These are phyloP conservation scores for Hanseniaspora pseudoguilliermondii DNA, from an alignment of 805 yeast species.

Conservation along the genomic window DNA sequence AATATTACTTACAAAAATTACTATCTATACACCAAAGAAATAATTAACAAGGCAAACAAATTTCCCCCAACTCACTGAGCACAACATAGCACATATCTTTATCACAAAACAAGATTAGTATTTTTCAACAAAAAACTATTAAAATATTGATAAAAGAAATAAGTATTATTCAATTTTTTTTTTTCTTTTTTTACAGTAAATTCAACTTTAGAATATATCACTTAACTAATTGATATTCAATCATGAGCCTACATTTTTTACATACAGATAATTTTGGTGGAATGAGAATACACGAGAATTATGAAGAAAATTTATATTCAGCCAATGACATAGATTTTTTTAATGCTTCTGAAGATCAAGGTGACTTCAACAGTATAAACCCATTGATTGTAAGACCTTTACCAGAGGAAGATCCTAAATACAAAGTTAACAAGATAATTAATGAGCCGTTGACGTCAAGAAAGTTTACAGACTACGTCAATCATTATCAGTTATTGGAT, in stretches of 20 bases:
- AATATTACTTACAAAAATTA: too few species aligned
- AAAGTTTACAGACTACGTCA: conserved; percentile 4
- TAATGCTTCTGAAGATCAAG: background rate
- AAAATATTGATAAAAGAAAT: background rate
- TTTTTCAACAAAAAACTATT: background rate
- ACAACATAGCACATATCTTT: background rate
- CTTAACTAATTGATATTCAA: background rate
- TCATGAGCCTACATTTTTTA: conserved; percentile 11
- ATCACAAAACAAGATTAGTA: too few species aligned
- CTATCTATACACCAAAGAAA: too few species aligned
- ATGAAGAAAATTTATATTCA: background rate
- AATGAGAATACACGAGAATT: background rate
- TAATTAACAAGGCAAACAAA: too few species aligned
- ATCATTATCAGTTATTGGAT: conserved; percentile 4
- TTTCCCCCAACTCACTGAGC: too few species aligned
- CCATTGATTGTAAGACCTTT: background rate
- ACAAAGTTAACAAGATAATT: background rate
- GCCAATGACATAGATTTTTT: background rate
- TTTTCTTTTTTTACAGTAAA: background rate
- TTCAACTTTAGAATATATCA: background rate
- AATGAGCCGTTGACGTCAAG: background rate
- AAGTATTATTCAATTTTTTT: background rate
- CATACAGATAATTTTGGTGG: conserved; percentile 4
- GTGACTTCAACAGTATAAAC: conserved; percentile 5
- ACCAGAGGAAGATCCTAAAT: background rate